Evolutionary conservation across 352 stramenopile genomes (phyloP).

Genomic region (Phytophthora ohioensis): DNA sequence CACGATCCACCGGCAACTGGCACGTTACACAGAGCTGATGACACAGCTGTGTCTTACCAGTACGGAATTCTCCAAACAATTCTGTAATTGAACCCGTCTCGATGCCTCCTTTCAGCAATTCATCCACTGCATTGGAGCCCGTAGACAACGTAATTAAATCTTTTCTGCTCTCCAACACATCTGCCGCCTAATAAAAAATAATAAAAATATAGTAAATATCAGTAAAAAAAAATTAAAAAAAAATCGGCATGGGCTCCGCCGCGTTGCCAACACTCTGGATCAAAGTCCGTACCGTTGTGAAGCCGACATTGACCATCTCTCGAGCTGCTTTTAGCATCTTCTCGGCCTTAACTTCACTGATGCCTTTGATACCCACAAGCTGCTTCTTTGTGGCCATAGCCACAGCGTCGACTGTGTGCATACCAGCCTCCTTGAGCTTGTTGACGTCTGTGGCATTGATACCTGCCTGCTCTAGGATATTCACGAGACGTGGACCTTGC

Average conservation of each 20-base stretch:
- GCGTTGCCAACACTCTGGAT: neutral
- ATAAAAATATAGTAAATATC: slow-evolving; percentile 1
- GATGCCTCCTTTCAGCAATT: slow-evolving; percentile 94
- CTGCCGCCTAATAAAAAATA: slow-evolving; percentile 76
- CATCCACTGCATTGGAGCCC: slow-evolving; percentile 90
- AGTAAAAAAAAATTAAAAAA: slow-evolving; percentile 7
- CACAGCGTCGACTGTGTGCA: slow-evolving; percentile 98
- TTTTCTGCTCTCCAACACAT: slow-evolving; percentile 90
- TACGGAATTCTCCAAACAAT: slow-evolving; percentile 99
- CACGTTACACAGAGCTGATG: slow-evolving; percentile 99
- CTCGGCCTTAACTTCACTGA: slow-evolving; percentile 98
- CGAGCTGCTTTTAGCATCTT: slow-evolving; percentile 99
- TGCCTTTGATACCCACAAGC: slow-evolving; percentile 98
- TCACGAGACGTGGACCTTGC: slow-evolving; percentile 88
- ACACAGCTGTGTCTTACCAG: slow-evolving; percentile 99
- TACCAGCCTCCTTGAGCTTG: slow-evolving; percentile 97
- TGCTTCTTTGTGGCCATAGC: slow-evolving; percentile 98
- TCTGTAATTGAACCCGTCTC: slow-evolving; percentile 98
- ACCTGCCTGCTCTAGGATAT: slow-evolving; percentile 95
- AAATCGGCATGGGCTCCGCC: slow-evolving; percentile 12
- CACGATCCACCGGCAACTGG: slow-evolving; percentile 97
- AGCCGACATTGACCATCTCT: slow-evolving; percentile 98
- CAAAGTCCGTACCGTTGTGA: slow-evolving; percentile 94
- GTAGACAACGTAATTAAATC: slow-evolving; percentile 96
- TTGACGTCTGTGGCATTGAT: slow-evolving; percentile 98